phyloP scores from a whole-genome alignment of 75 land plant genomes.

The Selaginella tamariscina region DNA sequence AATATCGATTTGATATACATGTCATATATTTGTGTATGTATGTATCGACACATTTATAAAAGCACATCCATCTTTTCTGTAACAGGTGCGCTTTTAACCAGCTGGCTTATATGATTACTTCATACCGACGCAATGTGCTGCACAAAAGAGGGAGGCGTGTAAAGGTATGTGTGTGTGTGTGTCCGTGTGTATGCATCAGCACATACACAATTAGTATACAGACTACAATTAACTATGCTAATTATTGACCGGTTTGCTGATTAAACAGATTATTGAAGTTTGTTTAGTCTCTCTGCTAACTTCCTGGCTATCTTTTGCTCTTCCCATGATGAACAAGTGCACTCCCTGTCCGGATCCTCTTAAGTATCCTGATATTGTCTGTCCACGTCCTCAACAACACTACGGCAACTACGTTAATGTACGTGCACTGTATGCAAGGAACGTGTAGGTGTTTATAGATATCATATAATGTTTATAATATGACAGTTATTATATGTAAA shows the following conservation, averaged over 20 bases:
- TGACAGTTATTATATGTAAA: background rate
- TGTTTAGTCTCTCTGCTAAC: slow-evolving; percentile 74
- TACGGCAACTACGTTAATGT: slow-evolving; percentile 97
- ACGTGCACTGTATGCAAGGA: slow-evolving; percentile 16
- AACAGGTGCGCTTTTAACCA: slow-evolving; percentile 92
- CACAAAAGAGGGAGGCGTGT: slow-evolving; percentile 79
- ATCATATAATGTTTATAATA: background rate
- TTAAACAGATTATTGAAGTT: slow-evolving; percentile 67
- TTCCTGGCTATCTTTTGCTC: slow-evolving; percentile 77
- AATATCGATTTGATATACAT: no score
- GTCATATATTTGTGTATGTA: no score
- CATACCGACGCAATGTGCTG: slow-evolving; percentile 72
- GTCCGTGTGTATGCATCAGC: no score
- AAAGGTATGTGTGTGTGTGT: no score
- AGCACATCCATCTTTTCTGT: background rate
- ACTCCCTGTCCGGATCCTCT: slow-evolving; percentile 73
- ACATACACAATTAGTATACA: no score
- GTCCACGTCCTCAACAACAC: slow-evolving; percentile 79
- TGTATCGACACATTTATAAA: no score
- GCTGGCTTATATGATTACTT: slow-evolving; percentile 61
- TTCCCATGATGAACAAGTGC: slow-evolving; percentile 84
- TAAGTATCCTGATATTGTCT: slow-evolving; percentile 57
- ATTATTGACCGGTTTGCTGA: no score
- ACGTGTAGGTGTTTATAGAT: no score
- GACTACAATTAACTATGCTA: no score